Conservation (phyloP, 2,329 filamentous ascomycete species). For the Cercospora zeina region DNA sequence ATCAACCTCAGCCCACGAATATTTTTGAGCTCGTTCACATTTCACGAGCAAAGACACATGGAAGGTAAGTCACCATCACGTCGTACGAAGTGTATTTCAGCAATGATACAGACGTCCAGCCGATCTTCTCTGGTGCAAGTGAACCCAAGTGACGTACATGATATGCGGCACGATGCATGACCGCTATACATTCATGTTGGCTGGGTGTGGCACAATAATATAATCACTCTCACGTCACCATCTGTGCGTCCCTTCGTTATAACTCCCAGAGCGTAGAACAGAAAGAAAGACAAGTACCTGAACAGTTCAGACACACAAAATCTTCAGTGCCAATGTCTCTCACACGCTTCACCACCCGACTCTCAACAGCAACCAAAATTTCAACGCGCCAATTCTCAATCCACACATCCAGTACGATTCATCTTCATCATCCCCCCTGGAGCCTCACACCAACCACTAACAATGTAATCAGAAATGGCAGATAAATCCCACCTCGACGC, state of each 20-base stretch:
- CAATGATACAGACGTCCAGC: too few species aligned
- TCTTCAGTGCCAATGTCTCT: background rate
- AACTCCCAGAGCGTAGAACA: too few species aligned
- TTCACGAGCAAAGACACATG: background rate
- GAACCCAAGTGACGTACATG: background rate
- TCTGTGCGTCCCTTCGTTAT: too few species aligned
- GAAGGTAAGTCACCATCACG: background rate
- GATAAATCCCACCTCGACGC: background rate
- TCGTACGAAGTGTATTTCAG: too few species aligned
- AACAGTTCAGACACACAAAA: too few species aligned
- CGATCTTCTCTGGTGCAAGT: background rate
- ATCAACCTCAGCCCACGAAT: background rate
- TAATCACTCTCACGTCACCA: background rate
- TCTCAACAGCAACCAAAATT: background rate
- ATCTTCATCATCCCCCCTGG: rapidly evolving
- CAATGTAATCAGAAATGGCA: background rate
- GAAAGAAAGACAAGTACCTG: too few species aligned
- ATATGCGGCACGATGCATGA: background rate
- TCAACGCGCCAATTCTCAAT: background rate
- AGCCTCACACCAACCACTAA: background rate
- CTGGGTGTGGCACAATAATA: background rate
- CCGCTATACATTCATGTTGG: background rate
- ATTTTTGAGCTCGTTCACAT: background rate
- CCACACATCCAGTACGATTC: background rate
- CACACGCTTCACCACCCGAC: background rate